Base-by-base conservation (phyloP, 805 yeast species). In the Yueomyces sinensis region DNA sequence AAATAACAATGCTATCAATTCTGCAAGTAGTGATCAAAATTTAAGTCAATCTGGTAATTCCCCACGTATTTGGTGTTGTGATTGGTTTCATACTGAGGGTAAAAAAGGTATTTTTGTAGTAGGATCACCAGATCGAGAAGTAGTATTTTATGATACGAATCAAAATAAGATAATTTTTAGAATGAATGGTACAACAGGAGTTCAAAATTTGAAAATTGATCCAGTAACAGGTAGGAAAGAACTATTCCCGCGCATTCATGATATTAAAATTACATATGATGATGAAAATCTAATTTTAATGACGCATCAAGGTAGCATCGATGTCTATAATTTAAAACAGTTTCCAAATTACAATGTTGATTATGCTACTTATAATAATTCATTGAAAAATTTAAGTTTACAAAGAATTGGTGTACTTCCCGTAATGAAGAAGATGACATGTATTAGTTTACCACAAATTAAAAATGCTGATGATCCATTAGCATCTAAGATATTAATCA, bases 41-140 rank as follows among this genome's bases (percentile, higher is more conserved):
- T 32, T 32, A 22, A 42, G 40, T 4, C n/a, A n/a, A n/a, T n/a
- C n/a, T n/a, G n/a, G n/a, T n/a, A 43, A 35, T 15, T 33, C 50
- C 7, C 50, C 59, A 11, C 47, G 74, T 34, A 51, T 66, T 13
- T 66, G 73, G 64, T 61, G 77, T 20, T 74, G 86, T 43, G 87
- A 76, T 41, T 86, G 89, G 73, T 58, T 79, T 33, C 82, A 79
- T 4, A 58, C 65, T 32, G 63, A 66, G 14, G 38, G 39, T 20
- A 50, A 49, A 32, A 37, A 39, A 19, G 58, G 59, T 28, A 57
- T 67, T 34, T 76, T 84, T 44, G 65, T 81, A 4, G 63, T 82
- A 16, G 89, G 93, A 0, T 75, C 87, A 0, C 86, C 87, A 0
- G 94, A 82, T 50, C 74, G 76, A 41, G 76, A 66, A 40, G 62